Percentiles rank a stretch among this genome's conserved stretches.
Conservation (phyloP, 345 rosid species). For the Pugionium dolabratum region DNA sequence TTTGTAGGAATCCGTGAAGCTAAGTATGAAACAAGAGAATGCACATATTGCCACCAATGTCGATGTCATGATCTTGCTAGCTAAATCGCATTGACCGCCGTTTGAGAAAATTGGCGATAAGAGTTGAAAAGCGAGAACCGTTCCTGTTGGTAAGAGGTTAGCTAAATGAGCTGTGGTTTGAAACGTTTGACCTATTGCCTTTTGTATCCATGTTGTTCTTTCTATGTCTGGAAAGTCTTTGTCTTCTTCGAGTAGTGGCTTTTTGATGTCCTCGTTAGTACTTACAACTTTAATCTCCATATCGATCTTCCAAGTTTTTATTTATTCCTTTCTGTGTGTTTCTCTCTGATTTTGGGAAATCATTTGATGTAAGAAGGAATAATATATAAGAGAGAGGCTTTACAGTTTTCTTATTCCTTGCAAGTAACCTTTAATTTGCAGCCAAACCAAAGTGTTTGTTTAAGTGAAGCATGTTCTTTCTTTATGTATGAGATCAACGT, state of each 20-base stretch:
- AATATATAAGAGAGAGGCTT: slow-evolving; percentile 21
- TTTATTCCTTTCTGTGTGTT: neutral
- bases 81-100: slow-evolving; percentile 63
- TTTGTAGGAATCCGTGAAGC: slow-evolving; percentile 75
- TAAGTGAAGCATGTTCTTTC: slow-evolving; percentile 37
- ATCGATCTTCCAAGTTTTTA: neutral
- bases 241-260: neutral
- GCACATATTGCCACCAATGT: slow-evolving; percentile 64
- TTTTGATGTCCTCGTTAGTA: slow-evolving; percentile 25
- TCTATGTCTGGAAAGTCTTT: slow-evolving; percentile 41
- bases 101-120: slow-evolving; percentile 72
- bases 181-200: slow-evolving; percentile 74
- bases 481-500: neutral
- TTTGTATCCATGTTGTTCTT: slow-evolving; percentile 50
- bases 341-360: slow-evolving; percentile 26
- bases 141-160: slow-evolving; percentile 81
- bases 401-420: slow-evolving; percentile 49
- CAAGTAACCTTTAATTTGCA: slow-evolving; percentile 51
- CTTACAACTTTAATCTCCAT: slow-evolving; percentile 55
- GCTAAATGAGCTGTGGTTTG: slow-evolving; percentile 83
- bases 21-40: slow-evolving; percentile 62
- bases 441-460: slow-evolving; percentile 38
- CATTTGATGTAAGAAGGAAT: slow-evolving; percentile 28
- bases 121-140: slow-evolving; percentile 83
- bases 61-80: slow-evolving; percentile 56